Conservation (phyloP, 805 yeast genomes). For the Brettanomyces sp. region DNA sequence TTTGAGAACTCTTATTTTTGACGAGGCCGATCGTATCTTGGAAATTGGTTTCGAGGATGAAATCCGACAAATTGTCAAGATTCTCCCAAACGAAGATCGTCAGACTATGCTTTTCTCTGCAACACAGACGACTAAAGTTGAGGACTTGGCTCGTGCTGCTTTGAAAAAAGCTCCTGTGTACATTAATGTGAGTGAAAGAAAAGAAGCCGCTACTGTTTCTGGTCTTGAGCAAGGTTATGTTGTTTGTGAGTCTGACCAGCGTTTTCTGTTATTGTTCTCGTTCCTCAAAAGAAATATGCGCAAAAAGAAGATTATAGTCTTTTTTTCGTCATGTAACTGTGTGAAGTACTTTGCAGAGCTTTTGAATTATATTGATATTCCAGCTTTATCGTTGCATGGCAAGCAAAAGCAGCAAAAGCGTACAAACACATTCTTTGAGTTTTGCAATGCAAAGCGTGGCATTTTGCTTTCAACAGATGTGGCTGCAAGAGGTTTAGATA, state of each 20-base stretch:
- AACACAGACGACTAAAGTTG: constrained; percentile 97
- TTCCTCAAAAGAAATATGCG: constrained; percentile 87
- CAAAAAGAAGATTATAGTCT: constrained; percentile 91
- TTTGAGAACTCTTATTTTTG: constrained; percentile 86
- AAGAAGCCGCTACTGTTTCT: constrained; percentile 84
- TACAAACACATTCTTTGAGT: constrained; percentile 96
- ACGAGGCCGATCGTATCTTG: constrained; percentile 95
- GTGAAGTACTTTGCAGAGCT: constrained; percentile 95
- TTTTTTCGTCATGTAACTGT: constrained; percentile 91
- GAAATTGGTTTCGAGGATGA: constrained; percentile 99
- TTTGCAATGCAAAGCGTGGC: constrained; percentile 94
- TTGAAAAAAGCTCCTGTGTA: constrained; percentile 87
- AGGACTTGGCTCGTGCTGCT: constrained; percentile 94
- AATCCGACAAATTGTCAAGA: constrained; percentile 92
- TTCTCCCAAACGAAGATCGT: constrained; percentile 85
- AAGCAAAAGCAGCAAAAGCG: constrained; percentile 98
- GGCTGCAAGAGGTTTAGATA: constrained; percentile 98
- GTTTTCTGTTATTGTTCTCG: constrained; percentile 83
- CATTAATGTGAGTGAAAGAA: constrained; percentile 83
- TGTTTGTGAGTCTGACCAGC: constrained; percentile 90
- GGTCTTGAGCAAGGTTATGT: constrained; percentile 98
- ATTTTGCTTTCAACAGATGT: constrained; percentile 94
- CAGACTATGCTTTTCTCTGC: constrained; percentile 99
- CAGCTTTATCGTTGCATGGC: constrained; percentile 94
- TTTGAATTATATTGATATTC: constrained; percentile 90